These are phyloP conservation scores for Zymoseptoria tritici DNA, from an alignment of 2,329 filamentous ascomycete species.

Conservation along the genomic window DNA sequence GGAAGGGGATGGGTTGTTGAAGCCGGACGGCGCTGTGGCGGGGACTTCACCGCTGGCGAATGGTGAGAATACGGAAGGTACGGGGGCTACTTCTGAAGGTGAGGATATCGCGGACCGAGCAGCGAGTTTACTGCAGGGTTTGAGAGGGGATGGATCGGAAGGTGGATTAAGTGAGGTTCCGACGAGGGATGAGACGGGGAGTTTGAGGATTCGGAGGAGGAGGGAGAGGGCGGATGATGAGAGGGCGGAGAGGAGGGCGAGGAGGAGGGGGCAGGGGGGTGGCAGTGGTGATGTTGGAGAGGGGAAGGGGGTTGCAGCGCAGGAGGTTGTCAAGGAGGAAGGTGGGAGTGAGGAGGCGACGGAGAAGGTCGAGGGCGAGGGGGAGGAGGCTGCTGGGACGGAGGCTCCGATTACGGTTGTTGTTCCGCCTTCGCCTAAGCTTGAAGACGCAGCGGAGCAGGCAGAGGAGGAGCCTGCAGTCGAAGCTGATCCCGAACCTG, in stretches of 20 bases:
- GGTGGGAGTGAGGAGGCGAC: conserved; percentile 10
- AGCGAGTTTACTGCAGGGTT: conserved; percentile 73
- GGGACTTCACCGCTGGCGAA: background rate
- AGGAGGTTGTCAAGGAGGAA: conserved; percentile 26
- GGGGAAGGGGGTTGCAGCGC: conserved; percentile 19
- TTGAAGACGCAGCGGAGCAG: background rate
- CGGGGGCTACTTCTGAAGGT: conserved; percentile 34
- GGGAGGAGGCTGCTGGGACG: conserved; percentile 1
- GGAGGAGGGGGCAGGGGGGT: conserved; percentile 33
- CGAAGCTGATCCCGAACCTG: background rate
- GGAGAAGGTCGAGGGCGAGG: conserved; percentile 7
- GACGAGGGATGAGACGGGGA: conserved; percentile 50
- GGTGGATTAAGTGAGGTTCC: conserved; percentile 8
- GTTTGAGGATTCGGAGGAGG: conserved; percentile 50
- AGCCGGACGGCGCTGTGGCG: conserved; percentile 15
- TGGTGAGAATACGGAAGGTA: conserved; percentile 25
- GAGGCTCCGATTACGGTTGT: conserved; percentile 20
- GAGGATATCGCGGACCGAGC: conserved; percentile 81
- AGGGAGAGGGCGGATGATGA: conserved; percentile 76
- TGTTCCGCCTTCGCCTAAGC: conserved; percentile 26
- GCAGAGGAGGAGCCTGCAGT: background rate
- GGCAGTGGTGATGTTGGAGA: conserved; percentile 28
- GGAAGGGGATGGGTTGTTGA: conserved; percentile 22
- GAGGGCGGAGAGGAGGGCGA: conserved; percentile 57
- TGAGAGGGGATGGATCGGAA: conserved; percentile 53